phyloP scores from a whole-genome alignment of 1,139 yeast species.

The Suhomyces bolitotheri region DNA sequence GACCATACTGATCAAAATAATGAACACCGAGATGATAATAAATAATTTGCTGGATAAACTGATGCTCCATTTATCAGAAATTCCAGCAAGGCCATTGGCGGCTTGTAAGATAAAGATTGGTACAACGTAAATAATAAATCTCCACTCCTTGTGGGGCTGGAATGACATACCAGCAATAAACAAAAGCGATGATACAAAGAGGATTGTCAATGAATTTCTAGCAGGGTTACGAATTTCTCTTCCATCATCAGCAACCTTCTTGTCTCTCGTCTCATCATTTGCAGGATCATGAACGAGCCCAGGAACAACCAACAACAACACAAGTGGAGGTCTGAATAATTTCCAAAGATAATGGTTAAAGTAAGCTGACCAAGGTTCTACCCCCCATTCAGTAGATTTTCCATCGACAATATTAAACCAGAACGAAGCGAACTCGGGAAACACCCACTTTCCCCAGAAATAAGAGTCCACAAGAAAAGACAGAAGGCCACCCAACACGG shows the following conservation, averaged over 20 bases:
- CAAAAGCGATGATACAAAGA: constrained; percentile 45
- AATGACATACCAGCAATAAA: constrained; percentile 66
- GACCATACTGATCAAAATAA: constrained; percentile 33
- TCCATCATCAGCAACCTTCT: constrained; percentile 26
- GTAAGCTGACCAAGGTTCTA: constrained; percentile 71
- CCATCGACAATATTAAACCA: constrained; percentile 73
- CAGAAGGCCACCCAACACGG: constrained; percentile 49
- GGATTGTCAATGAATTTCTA: constrained; percentile 35
- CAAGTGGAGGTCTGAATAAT: constrained; percentile 66
- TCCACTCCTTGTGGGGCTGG: constrained; percentile 94
- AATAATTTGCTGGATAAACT: constrained; percentile 31
- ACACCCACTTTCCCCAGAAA: constrained; percentile 60
- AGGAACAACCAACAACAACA: constrained; percentile 46
- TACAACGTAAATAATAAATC: constrained; percentile 74
- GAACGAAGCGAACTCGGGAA: constrained; percentile 79
- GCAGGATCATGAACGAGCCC: constrained; percentile 48
- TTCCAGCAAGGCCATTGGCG: constrained; percentile 58
- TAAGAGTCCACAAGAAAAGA: constrained; percentile 65
- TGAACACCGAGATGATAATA: constrained; percentile 29
- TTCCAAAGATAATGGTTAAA: constrained; percentile 47
- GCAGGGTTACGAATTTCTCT: constrained; percentile 40
- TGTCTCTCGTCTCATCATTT: constrained; percentile 19
- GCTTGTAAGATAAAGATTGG: constrained; percentile 70
- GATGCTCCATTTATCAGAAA: constrained; percentile 33
- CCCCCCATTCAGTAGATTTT: constrained; percentile 79